Evolutionary conservation across 176 grass and related monocot genomes (phyloP).

Genomic region (Olyra latifolia): DNA sequence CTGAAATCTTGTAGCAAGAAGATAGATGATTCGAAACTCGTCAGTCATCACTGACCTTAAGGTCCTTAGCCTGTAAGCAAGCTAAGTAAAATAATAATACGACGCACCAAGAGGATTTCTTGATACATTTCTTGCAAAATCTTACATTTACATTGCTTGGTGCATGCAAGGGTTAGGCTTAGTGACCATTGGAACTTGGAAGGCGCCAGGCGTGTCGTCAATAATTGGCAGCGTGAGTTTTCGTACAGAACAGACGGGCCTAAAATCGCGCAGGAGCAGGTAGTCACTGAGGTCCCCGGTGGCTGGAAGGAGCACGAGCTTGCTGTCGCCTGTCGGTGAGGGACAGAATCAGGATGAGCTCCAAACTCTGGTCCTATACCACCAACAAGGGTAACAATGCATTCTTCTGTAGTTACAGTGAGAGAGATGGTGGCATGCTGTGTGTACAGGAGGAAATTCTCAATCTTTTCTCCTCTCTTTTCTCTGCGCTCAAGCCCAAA

Average conservation of each 20-base stretch:
- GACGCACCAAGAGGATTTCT: no score
- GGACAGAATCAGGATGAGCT: neutral
- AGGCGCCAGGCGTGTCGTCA: neutral
- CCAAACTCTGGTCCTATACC: neutral
- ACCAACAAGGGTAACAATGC: no score
- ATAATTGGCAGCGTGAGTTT: neutral
- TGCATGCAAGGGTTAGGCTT: neutral
- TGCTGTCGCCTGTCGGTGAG: constrained; percentile 2
- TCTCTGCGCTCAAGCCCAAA: neutral
- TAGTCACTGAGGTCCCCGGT: neutral
- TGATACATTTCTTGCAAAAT: neutral
- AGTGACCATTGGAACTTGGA: no score
- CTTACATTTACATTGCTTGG: neutral
- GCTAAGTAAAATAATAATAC: no score
- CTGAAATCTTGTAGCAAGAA: neutral
- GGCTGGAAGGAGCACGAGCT: neutral
- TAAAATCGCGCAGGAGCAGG: neutral
- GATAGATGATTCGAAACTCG: neutral
- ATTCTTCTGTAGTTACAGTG: neutral
- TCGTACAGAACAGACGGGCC: neutral
- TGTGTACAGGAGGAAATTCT: neutral
- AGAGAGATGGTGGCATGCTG: neutral
- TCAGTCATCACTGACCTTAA: neutral
- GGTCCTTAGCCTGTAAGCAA: no score
- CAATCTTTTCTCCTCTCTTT: neutral